Evolutionary conservation across 1,284 basidiomycete genomes (phyloP).

Genomic region (Trametes polyzona): DNA sequence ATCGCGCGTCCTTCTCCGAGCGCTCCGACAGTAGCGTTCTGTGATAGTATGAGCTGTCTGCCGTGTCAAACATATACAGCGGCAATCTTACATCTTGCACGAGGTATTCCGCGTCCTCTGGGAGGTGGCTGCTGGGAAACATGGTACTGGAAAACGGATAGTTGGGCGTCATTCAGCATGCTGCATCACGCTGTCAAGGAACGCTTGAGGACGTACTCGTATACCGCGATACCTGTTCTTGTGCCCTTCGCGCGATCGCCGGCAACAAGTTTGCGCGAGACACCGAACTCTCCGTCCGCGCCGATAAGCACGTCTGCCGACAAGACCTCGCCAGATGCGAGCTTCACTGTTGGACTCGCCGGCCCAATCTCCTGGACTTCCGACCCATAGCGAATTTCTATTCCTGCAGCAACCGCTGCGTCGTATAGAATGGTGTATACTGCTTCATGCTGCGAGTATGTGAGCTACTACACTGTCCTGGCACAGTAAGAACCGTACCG

Average conservation of each 20-base stretch:
- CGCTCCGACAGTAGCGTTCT: slow-evolving; percentile 45
- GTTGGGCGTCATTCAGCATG: no score
- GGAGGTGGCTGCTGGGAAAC: neutral
- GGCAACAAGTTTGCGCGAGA: slow-evolving; percentile 35
- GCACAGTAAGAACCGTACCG: no score
- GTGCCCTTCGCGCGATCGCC: slow-evolving; percentile 35
- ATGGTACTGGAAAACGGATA: neutral
- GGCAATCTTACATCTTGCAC: slow-evolving; percentile 3
- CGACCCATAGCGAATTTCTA: slow-evolving; percentile 24
- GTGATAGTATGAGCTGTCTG: neutral
- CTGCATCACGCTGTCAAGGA: no score
- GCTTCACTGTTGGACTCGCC: slow-evolving; percentile 37
- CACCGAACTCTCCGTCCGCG: slow-evolving; percentile 56
- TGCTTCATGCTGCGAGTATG: slow-evolving; percentile 45
- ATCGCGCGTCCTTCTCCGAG: slow-evolving; percentile 43
- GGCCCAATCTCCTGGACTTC: slow-evolving; percentile 28
- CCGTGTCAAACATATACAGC: no score
- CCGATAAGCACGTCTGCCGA: slow-evolving; percentile 62
- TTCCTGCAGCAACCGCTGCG: slow-evolving; percentile 43
- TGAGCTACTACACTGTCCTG: no score
- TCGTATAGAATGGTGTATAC: slow-evolving; percentile 44
- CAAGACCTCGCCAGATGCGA: slow-evolving; percentile 53
- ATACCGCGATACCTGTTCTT: slow-evolving; percentile 39
- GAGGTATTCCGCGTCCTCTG: neutral
- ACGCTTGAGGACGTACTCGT: slow-evolving; percentile 41